Evolutionary conservation across 2,329 filamentous ascomycete genomes (phyloP).

Genomic region (Apiospora saccharicola): DNA sequence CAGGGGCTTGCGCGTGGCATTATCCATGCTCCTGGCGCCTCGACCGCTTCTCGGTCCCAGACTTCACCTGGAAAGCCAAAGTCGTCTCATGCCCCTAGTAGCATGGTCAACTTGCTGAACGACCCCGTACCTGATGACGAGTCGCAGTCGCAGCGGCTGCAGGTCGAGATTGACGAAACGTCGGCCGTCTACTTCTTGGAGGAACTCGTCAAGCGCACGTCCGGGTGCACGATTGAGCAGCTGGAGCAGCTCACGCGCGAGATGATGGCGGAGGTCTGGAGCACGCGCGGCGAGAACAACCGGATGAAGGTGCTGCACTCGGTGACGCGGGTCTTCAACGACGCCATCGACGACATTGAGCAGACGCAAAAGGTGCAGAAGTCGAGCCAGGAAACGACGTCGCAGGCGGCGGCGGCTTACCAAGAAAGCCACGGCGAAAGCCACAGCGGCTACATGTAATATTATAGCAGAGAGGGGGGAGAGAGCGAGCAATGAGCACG

Average conservation of each 20-base stretch:
- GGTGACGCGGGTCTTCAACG: constrained; percentile 77
- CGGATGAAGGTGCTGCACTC: constrained; percentile 73
- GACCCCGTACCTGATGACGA: constrained; percentile 47
- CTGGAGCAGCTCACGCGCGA: constrained; percentile 91
- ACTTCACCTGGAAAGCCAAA: constrained; percentile 48
- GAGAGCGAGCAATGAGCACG: background rate
- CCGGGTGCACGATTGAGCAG: constrained; percentile 88
- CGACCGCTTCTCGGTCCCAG: constrained; percentile 34
- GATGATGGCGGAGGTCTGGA: constrained; percentile 92
- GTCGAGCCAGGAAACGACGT: constrained; percentile 10
- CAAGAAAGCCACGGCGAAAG: background rate
- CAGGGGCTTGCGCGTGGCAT: constrained; percentile 55
- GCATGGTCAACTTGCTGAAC: constrained; percentile 51
- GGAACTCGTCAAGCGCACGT: constrained; percentile 71
- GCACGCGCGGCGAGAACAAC: constrained; percentile 81
- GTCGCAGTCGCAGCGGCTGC: constrained; percentile 37
- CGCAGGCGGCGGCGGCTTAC: background rate
- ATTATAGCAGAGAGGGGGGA: background rate
- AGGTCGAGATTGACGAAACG: constrained; percentile 53
- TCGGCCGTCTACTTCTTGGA: constrained; percentile 66
- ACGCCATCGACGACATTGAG: constrained; percentile 74
- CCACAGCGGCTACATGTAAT: constrained; percentile 13
- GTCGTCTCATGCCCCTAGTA: constrained; percentile 41
- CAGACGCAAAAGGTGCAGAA: constrained; percentile 15
- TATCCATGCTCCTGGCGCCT: constrained; percentile 45